Base-by-base conservation (phyloP, 805 yeast genomes). In the Henningerozyma blattae region DNA sequence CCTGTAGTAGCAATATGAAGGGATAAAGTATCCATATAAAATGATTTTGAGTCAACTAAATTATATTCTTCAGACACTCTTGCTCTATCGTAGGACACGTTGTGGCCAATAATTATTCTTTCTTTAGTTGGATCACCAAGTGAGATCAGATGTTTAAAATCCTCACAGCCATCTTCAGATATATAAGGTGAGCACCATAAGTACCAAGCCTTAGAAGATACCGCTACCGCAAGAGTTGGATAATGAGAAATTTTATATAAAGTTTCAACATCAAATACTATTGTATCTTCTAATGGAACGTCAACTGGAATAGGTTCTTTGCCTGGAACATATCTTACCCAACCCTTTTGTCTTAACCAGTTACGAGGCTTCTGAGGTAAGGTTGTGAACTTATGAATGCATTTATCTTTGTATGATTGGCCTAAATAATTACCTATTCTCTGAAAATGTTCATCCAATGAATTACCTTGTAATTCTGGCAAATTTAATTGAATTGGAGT, bases 181-280 rank as follows among this genome's bases (percentile, higher is more conserved):
- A 91, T 54, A 51, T 68, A 76, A 0, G 99, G 98, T 0, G 95
- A 85, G 7, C 85, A 76, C 99, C 99, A 91, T 0, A 77, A 75
- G 50, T 87, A 91, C 94, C 96, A 86, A 0, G 95, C 94, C 8
- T 67, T 62, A 0, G 65, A 52, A 0, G 95, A 75, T 2, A 68
- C 76, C 9, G 95, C 94, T 0, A 82, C 70, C 2, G 95, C 95
- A 56, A 91, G 51, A 0, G 81, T 72, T 0, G 97, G 77, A 50
- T 74, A 87, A 3, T 68, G 70, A 0, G 91, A 72, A 1, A 73
- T 56, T 43, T 83, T 77, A 57, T 85, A 87, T 48, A 87, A 52
- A 0, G 79, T 83, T 53, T 91, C 99, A 9, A 84, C 87, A 56
- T 91, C 99, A 54, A 89, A 89, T 0, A 81, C 86, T 10, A 91